A percentile compares a stretch with the other conserved stretches of the same genome.
phyloP scores from a whole-genome alignment of 441 rosid genomes.

The Daphne laureola region DNA sequence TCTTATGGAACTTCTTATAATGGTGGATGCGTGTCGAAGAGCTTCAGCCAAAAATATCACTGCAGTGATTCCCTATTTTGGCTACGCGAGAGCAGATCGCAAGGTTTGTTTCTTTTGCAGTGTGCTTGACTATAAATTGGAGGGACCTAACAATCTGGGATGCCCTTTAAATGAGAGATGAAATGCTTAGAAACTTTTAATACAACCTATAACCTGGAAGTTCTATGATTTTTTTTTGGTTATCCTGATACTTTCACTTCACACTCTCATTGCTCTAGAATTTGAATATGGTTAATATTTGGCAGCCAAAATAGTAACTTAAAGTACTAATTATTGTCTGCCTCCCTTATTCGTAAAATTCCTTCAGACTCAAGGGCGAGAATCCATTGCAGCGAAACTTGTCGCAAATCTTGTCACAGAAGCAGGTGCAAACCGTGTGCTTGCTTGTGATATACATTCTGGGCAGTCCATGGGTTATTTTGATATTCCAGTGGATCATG shows the following conservation, averaged over 20 bases:
- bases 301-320: too few species aligned
- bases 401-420: constrained; percentile 66
- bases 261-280: too few species aligned
- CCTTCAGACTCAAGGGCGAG: constrained; percentile 65
- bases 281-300: neutral
- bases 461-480: constrained; percentile 80
- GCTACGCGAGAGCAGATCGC: constrained; percentile 75
- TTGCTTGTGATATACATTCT: constrained; percentile 64
- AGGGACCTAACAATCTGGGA: neutral
- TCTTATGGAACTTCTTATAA: constrained; percentile 66
- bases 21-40: constrained; percentile 73
- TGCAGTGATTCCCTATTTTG: constrained; percentile 69
- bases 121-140: neutral
- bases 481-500: constrained; percentile 76
- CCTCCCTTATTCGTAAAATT: neutral
- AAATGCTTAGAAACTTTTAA: too few species aligned
- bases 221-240: neutral
- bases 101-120: constrained; percentile 29
- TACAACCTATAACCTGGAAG: neutral
- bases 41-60: constrained; percentile 73
- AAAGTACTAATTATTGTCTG: constrained; percentile 3
- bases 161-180: neutral
- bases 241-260: constrained; percentile 3
- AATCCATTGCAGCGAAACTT: constrained; percentile 74
- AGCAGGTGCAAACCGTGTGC: constrained; percentile 76